Evolutionary conservation across 1,284 basidiomycete species (phyloP).

Genomic region (Spongiforma sp.): DNA sequence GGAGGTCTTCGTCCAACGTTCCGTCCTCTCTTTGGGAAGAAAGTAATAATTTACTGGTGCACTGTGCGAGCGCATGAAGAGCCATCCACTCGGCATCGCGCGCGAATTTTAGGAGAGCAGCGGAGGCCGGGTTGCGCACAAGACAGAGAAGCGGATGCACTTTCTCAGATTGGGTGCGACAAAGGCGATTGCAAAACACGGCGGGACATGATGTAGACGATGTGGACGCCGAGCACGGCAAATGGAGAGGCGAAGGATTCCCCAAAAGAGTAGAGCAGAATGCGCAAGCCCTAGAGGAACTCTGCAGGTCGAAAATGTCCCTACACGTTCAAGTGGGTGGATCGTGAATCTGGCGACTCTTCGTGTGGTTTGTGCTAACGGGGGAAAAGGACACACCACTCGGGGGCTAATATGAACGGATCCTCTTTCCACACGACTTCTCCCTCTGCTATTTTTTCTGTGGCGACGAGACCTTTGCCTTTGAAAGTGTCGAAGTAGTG

Average conservation of each 20-base stretch:
- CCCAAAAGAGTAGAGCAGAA: constrained; percentile 71
- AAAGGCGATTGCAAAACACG: constrained; percentile 82
- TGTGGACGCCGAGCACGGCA: constrained; percentile 53
- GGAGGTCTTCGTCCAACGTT: constrained; percentile 53
- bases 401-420: constrained; percentile 71
- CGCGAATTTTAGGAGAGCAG: constrained; percentile 65
- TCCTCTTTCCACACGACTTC: constrained; percentile 87
- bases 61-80: constrained; percentile 72
- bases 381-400: constrained; percentile 57
- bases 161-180: constrained; percentile 62
- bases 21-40: constrained; percentile 55
- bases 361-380: neutral
- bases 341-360: neutral
- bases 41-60: constrained; percentile 67
- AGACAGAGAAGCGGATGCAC: constrained; percentile 79
- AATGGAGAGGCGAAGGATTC: constrained; percentile 49
- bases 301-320: constrained; percentile 74
- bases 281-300: constrained; percentile 58
- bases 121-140: constrained; percentile 71
- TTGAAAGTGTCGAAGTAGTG: constrained; percentile 73
- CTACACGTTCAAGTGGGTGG: constrained; percentile 42
- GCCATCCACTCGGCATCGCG: constrained; percentile 71
- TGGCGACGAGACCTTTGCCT: constrained; percentile 86
- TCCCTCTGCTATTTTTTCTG: constrained; percentile 66
- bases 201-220: constrained; percentile 56